Percentiles rank a stretch among this genome's conserved stretches.
phyloP scores from a whole-genome alignment of 23 red algal genomes.

The Gracilariopsis chorda region DNA sequence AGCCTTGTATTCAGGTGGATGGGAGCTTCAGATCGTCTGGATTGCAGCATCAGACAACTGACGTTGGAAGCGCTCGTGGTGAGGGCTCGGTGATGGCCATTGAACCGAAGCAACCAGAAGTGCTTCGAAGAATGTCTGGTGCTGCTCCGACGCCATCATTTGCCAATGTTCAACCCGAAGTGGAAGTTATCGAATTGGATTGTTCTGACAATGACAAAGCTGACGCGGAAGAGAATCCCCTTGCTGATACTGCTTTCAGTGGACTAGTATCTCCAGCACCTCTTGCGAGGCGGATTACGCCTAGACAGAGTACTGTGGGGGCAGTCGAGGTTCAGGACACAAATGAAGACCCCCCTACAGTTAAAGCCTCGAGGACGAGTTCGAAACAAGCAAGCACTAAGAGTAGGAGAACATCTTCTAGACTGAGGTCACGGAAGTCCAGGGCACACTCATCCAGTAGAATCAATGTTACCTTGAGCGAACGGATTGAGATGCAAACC shows the following conservation, averaged over 20 bases:
- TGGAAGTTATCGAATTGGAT: not conserved
- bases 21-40: not conserved
- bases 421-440: not conserved
- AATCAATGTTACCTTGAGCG: not conserved
- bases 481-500: not conserved
- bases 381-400: too few relatives aligned
- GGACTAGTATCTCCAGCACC: conserved; percentile 14
- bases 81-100: too few relatives aligned
- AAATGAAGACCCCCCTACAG: not conserved
- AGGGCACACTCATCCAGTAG: not conserved
- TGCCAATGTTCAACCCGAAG: not conserved
- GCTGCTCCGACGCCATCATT: not conserved
- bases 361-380: too few relatives aligned
- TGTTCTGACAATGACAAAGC: not conserved
- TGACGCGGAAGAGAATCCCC: not conserved
- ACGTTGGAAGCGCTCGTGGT: not conserved
- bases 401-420: too few relatives aligned
- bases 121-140: not conserved
- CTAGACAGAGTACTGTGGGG: not conserved
- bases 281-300: not conserved
- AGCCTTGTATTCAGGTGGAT: not conserved
- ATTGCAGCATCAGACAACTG: too few relatives aligned
- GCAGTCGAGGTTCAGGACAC: not conserved
- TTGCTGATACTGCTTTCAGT: not conserved
- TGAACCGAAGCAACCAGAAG: not conserved